Evolutionary conservation across 1,139 yeast genomes (phyloP), one percentile per base, ranked within the genome.

Genomic region (Petasospora fabianii): DNA sequence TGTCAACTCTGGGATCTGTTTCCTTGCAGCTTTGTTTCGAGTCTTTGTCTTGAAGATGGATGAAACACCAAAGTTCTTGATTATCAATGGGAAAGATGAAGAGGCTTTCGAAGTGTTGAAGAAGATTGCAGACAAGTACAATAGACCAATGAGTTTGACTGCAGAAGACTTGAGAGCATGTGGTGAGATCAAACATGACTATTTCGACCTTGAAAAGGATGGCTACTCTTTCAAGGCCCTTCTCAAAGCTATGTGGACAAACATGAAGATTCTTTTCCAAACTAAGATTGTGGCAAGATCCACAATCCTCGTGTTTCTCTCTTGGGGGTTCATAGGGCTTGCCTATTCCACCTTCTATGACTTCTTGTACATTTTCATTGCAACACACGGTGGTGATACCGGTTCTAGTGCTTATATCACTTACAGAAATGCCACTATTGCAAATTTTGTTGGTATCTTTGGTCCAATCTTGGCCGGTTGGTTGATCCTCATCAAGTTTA

Each of bases 401-500:
- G 56, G 63, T 27, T 37, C 46, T 6, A 18, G 41, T 3, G 50
- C 58, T 6, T 55, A 51, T 33, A 62, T 67, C 18, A 72, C 76
- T 52, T 78, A 77, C 58, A 61, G 80, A 51, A 74, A 78, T 55
- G 70, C 73, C 32, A 60, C 73, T 36, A 65, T 79, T 37, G 70
- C 72, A 34, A 73, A 73, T 48, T 65, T 70, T 24, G 65, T 68
- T 19, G 69, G 78, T 27, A 73, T 75, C 28, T 69, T 72, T 39
- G 85, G 84, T 9, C 84, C 84, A 7, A 53, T 76, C n/a, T 56
- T 77, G 30, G 84, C 76, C 5, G 80, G 75, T 34, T 17, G 57
- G 27, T 42, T 72, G 32, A 61, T 71, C 40, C 59, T 63, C 35
- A 54, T 73, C 27, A 47, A 41, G 16, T 43, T 80, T 77, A 11